Conservation (phyloP, 1,139 yeast genomes). For the Candida pseudoviswanathii region DNA sequence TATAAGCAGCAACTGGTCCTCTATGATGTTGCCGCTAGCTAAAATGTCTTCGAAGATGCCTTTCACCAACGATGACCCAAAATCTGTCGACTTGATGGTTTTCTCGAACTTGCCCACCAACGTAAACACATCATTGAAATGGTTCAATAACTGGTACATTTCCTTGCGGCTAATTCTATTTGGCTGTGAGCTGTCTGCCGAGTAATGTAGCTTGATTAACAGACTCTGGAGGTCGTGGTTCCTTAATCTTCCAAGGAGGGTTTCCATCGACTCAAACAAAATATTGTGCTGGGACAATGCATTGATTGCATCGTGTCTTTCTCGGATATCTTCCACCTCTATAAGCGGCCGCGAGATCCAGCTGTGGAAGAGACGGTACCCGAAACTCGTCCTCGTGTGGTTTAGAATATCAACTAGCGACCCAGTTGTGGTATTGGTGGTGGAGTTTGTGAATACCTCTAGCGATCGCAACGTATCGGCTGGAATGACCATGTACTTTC, state of each 20-base stretch:
- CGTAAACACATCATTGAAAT: slow-evolving; percentile 42
- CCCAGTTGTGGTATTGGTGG: slow-evolving; percentile 60
- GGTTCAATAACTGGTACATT: slow-evolving; percentile 58
- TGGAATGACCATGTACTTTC: slow-evolving; percentile 64
- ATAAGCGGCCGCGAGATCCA: slow-evolving; percentile 82
- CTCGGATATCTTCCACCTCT: slow-evolving; percentile 51
- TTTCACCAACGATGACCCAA: slow-evolving; percentile 28
- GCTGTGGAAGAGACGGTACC: slow-evolving; percentile 60
- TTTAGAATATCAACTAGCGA: slow-evolving; percentile 78
- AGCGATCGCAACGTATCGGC: slow-evolving; percentile 68
- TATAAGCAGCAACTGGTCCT: slow-evolving; percentile 52
- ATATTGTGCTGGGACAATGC: slow-evolving; percentile 53
- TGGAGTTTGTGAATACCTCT: slow-evolving; percentile 70
- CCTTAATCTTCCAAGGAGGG: slow-evolving; percentile 37
- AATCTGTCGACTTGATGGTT: slow-evolving; percentile 15
- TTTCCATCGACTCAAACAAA: slow-evolving; percentile 54
- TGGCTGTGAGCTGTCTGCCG: slow-evolving; percentile 26
- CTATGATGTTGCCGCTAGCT: slow-evolving; percentile 23
- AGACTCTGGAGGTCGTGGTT: slow-evolving; percentile 64
- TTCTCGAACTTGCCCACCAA: slow-evolving; percentile 29
- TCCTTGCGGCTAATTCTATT: slow-evolving; percentile 67
- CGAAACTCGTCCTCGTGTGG: slow-evolving; percentile 78
- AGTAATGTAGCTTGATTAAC: slow-evolving; percentile 68
- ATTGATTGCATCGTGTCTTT: slow-evolving; percentile 64
- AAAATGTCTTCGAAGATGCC: slow-evolving; percentile 25